Conservation (phyloP, 108 stramenopile species). For the Nitzschia putrida region DNA sequence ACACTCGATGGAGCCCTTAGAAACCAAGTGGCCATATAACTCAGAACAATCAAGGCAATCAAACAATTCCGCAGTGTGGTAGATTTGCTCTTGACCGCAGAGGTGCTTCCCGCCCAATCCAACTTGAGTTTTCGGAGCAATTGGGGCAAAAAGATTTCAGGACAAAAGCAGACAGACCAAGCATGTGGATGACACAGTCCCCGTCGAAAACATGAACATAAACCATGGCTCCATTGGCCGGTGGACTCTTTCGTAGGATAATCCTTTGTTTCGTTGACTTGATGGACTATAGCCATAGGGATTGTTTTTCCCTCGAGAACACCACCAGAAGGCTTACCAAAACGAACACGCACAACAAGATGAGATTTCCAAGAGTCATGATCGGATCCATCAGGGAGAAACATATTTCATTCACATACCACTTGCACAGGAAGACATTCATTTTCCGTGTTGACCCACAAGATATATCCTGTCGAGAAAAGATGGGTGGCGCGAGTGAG, state of each 20-base stretch:
- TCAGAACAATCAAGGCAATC: background rate
- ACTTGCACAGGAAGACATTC: constrained; percentile 43
- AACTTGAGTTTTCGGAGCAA: constrained; percentile 53
- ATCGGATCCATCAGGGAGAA: background rate
- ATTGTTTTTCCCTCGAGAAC: constrained; percentile 47
- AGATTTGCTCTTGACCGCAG: background rate
- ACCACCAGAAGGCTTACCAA: constrained; percentile 42
- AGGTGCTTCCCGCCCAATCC: constrained; percentile 38
- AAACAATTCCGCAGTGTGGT: background rate
- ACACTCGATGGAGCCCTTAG: constrained; percentile 5
- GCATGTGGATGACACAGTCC: constrained; percentile 49
- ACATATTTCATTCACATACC: constrained; percentile 17
- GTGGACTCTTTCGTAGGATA: background rate
- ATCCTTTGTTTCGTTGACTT: background rate
- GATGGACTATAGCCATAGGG: constrained; percentile 23
- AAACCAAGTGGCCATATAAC: background rate
- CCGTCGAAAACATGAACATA: constrained; percentile 36
- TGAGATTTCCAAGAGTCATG: background rate
- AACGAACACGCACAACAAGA: background rate
- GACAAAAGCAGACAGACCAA: constrained; percentile 37
- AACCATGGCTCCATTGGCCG: constrained; percentile 50
- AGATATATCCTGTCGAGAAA: constrained; percentile 6
- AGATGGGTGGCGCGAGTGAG: background rate
- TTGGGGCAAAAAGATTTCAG: constrained; percentile 50
- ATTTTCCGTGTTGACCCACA: constrained; percentile 13